Base-by-base conservation (phyloP, 2,329 filamentous ascomycete species). In the Penicillium polonicum region DNA sequence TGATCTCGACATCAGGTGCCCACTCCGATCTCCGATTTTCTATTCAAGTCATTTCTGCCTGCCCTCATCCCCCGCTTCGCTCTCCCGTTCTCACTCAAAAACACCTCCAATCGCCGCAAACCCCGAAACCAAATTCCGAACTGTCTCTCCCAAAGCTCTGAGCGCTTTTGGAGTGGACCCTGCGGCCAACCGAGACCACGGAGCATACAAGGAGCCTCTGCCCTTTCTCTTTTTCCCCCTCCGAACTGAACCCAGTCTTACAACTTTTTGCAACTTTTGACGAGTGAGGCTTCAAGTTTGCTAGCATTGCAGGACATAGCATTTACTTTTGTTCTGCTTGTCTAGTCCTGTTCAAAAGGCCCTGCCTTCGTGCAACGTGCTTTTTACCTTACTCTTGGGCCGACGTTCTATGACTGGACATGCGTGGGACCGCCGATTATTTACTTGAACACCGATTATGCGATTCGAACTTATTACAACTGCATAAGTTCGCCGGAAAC, bases 1-100 rank as follows among this genome's bases (percentile, higher is more conserved):
- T 64, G 55, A 67, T 60, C 57, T 58, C 52, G 52, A 63, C 62
- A 64, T 67, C 65, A 67, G 65, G 58, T 67, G 65, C 62, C 62
- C 65, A 65, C 60, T 60, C 39, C 59, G 57, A 60, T 58, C 58
- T 51, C 35, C 48, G 48, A 59, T 58, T 55, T 55, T 55, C 31
- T 27, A 27, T 35, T 31, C 27, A 44, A 52, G 21, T 50, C 43
- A 52, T 42, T 31, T 52, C 36, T 44, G 48, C 39, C 46, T 58
- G 48, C 39, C 46, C 55, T 25, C 8, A 19, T n/a, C 25, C 27
- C 46, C 50, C 48, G 38, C 50, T 39, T 38, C 46, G 29, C 9
- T 36, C 19, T 17, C 33, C 21, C 27, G 43, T 31, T 35, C 29
- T 25, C 27, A 41, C 39, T 43, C 21, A 29, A 35, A 53, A 49